These are phyloP conservation scores for Panicum virgatum DNA, from an alignment of 202 grass and related monocot species.

Conservation along the genomic window DNA sequence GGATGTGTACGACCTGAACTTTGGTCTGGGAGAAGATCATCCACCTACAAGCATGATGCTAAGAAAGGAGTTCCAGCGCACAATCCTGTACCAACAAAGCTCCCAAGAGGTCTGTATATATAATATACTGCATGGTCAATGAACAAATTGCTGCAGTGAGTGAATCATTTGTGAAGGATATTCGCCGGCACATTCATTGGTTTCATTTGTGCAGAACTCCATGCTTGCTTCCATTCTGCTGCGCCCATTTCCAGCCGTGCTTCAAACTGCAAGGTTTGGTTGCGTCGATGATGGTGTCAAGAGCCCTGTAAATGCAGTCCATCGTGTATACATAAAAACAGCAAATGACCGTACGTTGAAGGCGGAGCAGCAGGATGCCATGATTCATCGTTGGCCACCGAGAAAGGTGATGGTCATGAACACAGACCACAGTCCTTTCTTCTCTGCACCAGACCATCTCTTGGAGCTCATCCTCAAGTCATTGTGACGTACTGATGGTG, in stretches of 20 bases:
- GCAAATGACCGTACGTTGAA: constrained; percentile 40
- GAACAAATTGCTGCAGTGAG: background rate
- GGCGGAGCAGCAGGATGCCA: constrained; percentile 53
- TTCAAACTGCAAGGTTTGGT: constrained; percentile 28
- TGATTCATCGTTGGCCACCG: constrained; percentile 56
- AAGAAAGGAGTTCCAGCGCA: constrained; percentile 39
- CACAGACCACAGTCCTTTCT: constrained; percentile 66
- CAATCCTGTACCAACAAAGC: constrained; percentile 40
- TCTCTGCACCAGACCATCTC: constrained; percentile 43
- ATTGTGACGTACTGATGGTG: background rate
- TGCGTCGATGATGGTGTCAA: background rate
- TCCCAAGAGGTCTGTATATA: background rate
- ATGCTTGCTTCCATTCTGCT: constrained; percentile 53
- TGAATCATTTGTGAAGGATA: background rate
- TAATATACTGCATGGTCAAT: background rate
- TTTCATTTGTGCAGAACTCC: constrained; percentile 41
- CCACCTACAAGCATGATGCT: constrained; percentile 42
- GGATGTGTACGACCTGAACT: constrained; percentile 42
- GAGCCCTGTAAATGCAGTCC: background rate
- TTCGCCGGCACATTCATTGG: background rate
- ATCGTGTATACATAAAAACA: constrained; percentile 46
- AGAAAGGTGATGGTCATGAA: constrained; percentile 36
- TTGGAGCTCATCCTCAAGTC: constrained; percentile 37
- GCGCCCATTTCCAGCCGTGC: constrained; percentile 36
- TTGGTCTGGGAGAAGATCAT: constrained; percentile 5